phyloP scores from a whole-genome alignment of 2,329 filamentous ascomycete species.

The Penicillium concentricum region DNA sequence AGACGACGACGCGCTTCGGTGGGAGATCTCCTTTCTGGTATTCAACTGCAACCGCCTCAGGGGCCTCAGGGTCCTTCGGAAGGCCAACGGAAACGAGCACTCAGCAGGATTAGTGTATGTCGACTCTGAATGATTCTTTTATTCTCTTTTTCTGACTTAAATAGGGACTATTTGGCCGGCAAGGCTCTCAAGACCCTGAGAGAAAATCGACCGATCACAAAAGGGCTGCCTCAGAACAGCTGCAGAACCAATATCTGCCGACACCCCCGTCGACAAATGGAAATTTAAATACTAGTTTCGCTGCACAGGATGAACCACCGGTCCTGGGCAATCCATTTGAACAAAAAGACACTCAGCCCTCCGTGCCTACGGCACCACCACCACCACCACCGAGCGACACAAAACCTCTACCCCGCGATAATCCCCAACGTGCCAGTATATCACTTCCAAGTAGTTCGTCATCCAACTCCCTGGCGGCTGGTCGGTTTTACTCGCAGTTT shows the following conservation, averaged over 20 bases:
- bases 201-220: not conserved
- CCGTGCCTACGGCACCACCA: not conserved
- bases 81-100: conserved; percentile 16
- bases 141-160: conserved; percentile 5
- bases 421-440: conserved; percentile 10
- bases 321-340: not conserved
- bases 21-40: conserved; percentile 19
- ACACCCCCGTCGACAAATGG: not conserved
- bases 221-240: not conserved
- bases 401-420: not conserved
- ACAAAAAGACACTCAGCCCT: not conserved
- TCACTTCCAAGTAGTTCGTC: conserved; percentile 6
- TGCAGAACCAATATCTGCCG: conserved; percentile 6
- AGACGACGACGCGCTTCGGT: conserved; percentile 29
- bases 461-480: not conserved
- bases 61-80: not conserved
- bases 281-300: not conserved
- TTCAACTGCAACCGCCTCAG: conserved; percentile 18
- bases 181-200: conserved; percentile 4
- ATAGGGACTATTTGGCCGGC: conserved; percentile 20
- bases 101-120: conserved; percentile 23
- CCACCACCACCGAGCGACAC: not conserved
- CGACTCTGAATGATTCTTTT: not conserved
- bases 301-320: not conserved
- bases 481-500: conserved; percentile 19